These are phyloP conservation scores for Phialophora macrospora DNA, from an alignment of 2,329 filamentous ascomycete species.

Conservation along the genomic window DNA sequence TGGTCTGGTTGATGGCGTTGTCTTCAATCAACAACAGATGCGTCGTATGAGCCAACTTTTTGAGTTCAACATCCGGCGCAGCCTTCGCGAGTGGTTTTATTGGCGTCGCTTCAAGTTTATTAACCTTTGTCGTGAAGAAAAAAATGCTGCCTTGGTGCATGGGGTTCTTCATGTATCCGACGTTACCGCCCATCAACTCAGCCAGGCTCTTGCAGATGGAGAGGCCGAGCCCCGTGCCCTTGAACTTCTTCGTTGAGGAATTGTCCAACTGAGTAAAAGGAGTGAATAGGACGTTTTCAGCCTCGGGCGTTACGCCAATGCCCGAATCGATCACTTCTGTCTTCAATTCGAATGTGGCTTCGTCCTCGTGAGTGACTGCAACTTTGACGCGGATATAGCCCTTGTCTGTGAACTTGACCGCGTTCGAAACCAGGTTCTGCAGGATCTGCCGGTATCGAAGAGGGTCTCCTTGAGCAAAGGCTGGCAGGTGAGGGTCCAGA, in stretches of 20 bases:
- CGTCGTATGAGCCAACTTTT: slow-evolving; percentile 48
- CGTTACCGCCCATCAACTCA: slow-evolving; percentile 61
- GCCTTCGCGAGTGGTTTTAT: slow-evolving; percentile 34
- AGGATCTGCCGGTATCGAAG: slow-evolving; percentile 66
- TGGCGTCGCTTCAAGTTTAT: slow-evolving; percentile 25
- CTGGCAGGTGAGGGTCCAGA: slow-evolving; percentile 56
- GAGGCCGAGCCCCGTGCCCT: slow-evolving; percentile 62
- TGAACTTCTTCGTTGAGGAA: slow-evolving; percentile 58
- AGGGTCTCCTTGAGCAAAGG: slow-evolving; percentile 59
- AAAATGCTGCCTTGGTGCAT: slow-evolving; percentile 39
- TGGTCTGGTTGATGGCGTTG: slow-evolving; percentile 51
- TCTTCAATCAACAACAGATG: slow-evolving; percentile 51
- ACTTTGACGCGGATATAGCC: slow-evolving; percentile 55
- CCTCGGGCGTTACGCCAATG: slow-evolving; percentile 57
- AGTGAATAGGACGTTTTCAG: slow-evolving; percentile 57
- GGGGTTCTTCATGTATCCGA: slow-evolving; percentile 50
- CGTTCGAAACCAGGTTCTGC: slow-evolving; percentile 67
- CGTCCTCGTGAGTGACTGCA: slow-evolving; percentile 36
- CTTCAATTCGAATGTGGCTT: slow-evolving; percentile 48
- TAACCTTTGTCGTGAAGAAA: slow-evolving; percentile 39
- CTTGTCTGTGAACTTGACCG: slow-evolving; percentile 65
- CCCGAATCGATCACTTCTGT: slow-evolving; percentile 58
- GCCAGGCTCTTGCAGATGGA: slow-evolving; percentile 63
- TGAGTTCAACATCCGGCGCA: slow-evolving; percentile 43
- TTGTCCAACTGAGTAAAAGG: slow-evolving; percentile 63